Evolutionary conservation across 352 stramenopile species (phyloP).

Genomic region (Pythium volutum): DNA sequence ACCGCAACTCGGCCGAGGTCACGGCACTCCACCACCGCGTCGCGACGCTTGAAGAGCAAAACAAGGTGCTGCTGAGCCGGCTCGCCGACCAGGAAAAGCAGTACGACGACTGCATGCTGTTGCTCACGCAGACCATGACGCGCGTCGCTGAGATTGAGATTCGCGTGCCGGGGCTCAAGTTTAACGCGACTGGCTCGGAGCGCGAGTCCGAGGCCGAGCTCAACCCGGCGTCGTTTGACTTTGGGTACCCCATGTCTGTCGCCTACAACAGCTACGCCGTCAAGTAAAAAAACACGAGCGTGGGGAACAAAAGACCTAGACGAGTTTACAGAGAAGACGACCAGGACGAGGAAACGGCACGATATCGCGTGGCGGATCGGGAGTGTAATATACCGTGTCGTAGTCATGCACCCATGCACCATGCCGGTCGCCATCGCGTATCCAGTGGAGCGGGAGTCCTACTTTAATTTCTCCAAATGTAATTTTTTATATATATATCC

Average conservation of each 20-base stretch:
- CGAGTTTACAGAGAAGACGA: neutral
- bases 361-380: neutral
- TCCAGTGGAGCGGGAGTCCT: too few species aligned
- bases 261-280: constrained; percentile 18
- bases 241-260: constrained; percentile 20
- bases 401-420: too few species aligned
- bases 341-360: neutral
- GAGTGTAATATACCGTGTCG: neutral
- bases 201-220: constrained; percentile 19
- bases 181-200: constrained; percentile 19
- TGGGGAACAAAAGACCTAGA: neutral
- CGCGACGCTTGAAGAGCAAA: constrained; percentile 61
- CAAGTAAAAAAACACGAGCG: constrained; percentile 11
- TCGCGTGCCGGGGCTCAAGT: constrained; percentile 33
- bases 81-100: constrained; percentile 78
- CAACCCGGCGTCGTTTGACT: constrained; percentile 27
- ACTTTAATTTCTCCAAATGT: too few species aligned
- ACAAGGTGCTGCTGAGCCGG: constrained; percentile 66
- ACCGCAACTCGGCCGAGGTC: constrained; percentile 45
- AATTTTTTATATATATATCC: too few species aligned
- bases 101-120: constrained; percentile 83
- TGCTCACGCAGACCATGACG: constrained; percentile 84
- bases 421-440: too few species aligned
- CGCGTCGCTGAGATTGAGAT: constrained; percentile 83
- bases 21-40: constrained; percentile 52